These are phyloP conservation scores for Imleria badia DNA, from an alignment of 768 basidiomycete species.

Conservation along the genomic window DNA sequence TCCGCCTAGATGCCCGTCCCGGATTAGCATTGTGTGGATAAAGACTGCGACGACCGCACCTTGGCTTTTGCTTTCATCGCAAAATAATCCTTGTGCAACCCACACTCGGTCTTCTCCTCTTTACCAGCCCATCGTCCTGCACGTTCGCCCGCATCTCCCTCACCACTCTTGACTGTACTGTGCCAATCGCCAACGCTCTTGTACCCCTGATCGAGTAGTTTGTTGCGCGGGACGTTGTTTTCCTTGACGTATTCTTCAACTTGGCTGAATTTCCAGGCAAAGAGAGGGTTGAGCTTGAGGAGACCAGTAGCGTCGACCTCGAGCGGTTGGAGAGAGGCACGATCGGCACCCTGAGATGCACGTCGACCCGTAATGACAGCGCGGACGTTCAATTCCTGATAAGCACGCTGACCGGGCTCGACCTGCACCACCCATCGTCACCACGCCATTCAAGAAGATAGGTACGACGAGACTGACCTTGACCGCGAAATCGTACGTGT, in stretches of 20 bases:
- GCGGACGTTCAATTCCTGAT: slow-evolving; percentile 72
- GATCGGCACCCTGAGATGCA: slow-evolving; percentile 90
- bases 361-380: slow-evolving; percentile 95
- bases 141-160: slow-evolving; percentile 73
- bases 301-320: slow-evolving; percentile 90
- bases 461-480: slow-evolving; percentile 62
- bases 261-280: slow-evolving; percentile 78
- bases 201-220: slow-evolving; percentile 87
- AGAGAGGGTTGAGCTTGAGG: slow-evolving; percentile 93
- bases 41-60: slow-evolving; percentile 3
- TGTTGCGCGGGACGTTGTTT: slow-evolving; percentile 85
- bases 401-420: slow-evolving; percentile 89
- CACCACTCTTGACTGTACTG: slow-evolving; percentile 73
- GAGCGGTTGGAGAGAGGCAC: slow-evolving; percentile 77
- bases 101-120: slow-evolving; percentile 89
- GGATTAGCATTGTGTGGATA: background rate
- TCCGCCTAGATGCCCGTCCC: too few relatives aligned
- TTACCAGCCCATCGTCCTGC: slow-evolving; percentile 90
- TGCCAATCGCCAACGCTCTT: slow-evolving; percentile 98
- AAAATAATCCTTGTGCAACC: slow-evolving; percentile 90
- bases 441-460: too few relatives aligned
- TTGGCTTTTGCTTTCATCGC: slow-evolving; percentile 62
- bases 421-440: slow-evolving; percentile 50
- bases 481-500: slow-evolving; percentile 85
- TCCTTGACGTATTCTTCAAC: slow-evolving; percentile 84